A percentile compares a stretch with the other conserved stretches of the same genome.
Conservation (phyloP, 257 asterid species). For the Buddleja alternifolia region DNA sequence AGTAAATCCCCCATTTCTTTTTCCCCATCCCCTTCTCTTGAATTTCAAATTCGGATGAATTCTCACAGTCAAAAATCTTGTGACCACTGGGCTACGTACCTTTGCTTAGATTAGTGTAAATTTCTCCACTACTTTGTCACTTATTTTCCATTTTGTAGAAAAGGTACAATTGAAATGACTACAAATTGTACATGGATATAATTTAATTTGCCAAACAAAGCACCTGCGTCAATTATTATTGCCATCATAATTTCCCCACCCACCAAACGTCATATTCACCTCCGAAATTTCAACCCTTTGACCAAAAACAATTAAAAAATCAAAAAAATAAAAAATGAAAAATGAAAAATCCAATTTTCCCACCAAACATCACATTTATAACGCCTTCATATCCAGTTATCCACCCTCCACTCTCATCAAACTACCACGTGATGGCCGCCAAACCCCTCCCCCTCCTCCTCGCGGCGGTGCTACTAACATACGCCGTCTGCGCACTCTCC, state of each 20-base stretch:
- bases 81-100: no score
- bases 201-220: not conserved
- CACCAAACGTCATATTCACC: not conserved
- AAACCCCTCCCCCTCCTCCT: slow-evolving; percentile 31
- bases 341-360: not conserved
- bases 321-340: not conserved
- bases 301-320: slow-evolving; percentile 9
- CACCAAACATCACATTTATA: slow-evolving; percentile 23
- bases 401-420: slow-evolving; percentile 15
- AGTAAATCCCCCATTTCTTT: no score
- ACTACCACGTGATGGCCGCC: slow-evolving; percentile 32
- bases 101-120: no score
- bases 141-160: no score
- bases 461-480: slow-evolving; percentile 44
- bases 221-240: not conserved
- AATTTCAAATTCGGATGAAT: no score
- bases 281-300: slow-evolving; percentile 35
- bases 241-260: not conserved
- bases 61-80: no score
- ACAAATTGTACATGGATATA: no score
- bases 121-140: no score
- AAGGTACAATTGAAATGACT: no score
- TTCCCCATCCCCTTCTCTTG: no score
- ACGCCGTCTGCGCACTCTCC: slow-evolving; percentile 37
- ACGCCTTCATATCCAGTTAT: slow-evolving; percentile 4